Conservation (phyloP, 192 early-diverging fungal species). For the Entomortierella beljakovae region DNA sequence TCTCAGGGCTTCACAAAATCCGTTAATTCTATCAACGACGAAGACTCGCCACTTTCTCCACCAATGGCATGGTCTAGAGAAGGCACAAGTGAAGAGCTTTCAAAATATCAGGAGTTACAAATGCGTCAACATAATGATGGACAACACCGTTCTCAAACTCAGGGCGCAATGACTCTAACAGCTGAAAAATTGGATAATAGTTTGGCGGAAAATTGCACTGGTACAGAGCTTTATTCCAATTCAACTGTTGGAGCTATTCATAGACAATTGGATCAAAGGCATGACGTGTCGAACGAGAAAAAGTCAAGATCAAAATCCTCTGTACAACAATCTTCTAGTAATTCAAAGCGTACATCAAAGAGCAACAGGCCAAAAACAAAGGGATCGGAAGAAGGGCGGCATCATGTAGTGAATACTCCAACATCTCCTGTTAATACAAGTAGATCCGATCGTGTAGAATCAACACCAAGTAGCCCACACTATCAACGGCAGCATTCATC, state of each 20-base stretch:
- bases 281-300: not conserved
- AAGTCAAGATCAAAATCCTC: not conserved
- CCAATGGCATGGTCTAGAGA: slow-evolving; percentile 47
- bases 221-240: not conserved
- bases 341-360: slow-evolving; percentile 7
- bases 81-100: slow-evolving; percentile 45
- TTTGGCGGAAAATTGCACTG: slow-evolving; percentile 11
- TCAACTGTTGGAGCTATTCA: not conserved
- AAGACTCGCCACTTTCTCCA: slow-evolving; percentile 40
- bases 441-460: slow-evolving; percentile 8
- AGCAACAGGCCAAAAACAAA: slow-evolving; percentile 12
- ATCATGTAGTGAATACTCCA: not conserved
- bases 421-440: not conserved
- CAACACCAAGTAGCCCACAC: not conserved
- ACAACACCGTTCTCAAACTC: slow-evolving; percentile 11
- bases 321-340: not conserved
- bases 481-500: slow-evolving; percentile 17
- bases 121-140: slow-evolving; percentile 37
- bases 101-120: slow-evolving; percentile 41
- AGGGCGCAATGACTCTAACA: not conserved
- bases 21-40: slow-evolving; percentile 6
- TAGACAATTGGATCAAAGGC: not conserved
- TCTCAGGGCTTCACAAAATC: slow-evolving; percentile 18
- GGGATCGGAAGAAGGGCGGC: not conserved
- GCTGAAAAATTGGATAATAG: not conserved